Evolutionary conservation across 257 asterid genomes (phyloP), one percentile per base, ranked within the genome.

Genomic region (Linaria vulgaris): DNA sequence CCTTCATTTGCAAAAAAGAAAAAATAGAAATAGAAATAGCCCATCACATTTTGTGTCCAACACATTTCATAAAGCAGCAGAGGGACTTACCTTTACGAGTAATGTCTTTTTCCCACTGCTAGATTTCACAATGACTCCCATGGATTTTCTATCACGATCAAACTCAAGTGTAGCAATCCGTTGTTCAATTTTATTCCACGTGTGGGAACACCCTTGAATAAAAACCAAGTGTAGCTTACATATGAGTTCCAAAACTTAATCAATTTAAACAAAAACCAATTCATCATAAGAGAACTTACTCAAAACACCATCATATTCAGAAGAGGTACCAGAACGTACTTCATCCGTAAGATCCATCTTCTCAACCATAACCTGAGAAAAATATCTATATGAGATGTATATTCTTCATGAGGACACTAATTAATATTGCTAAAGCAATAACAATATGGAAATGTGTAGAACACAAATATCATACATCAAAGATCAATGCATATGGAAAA

Each of bases 101-200:
- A 94, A 70, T 39, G 86, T 63, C 69, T 68, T 90, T 62, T 63
- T 79, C 30, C 95, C 97, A 55, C 79, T 73, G 71, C 71, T 69
- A 31, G 97, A 85, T 55, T 76, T 70, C 69, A 79, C 96, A 70
- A 94, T 83, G 61, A 90, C 96, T 44, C 99, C 96, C 99, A 94
- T 94, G 59, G 99, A 94, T 82, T 94, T 90, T 69, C 99, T 88
- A 77, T 90, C 96, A 56, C 95, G 95, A 38, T 94, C 99, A 74
- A 94, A 94, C 76, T 94, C 99, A 57, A 94, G 99, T 66, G 99
- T 94, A 19, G 96, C 99, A 74, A 94, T 85, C 53, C 99, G 83
- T 63, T 72, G 66, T 57, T 94, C 95, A 75, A 78, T 67, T 63
- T 74, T 78, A 74, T 82, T 90, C 97, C 97, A 94, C 47, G 71